These are phyloP conservation scores for Candida mattraensis DNA, from an alignment of 805 yeast genomes.

Conservation along the genomic window DNA sequence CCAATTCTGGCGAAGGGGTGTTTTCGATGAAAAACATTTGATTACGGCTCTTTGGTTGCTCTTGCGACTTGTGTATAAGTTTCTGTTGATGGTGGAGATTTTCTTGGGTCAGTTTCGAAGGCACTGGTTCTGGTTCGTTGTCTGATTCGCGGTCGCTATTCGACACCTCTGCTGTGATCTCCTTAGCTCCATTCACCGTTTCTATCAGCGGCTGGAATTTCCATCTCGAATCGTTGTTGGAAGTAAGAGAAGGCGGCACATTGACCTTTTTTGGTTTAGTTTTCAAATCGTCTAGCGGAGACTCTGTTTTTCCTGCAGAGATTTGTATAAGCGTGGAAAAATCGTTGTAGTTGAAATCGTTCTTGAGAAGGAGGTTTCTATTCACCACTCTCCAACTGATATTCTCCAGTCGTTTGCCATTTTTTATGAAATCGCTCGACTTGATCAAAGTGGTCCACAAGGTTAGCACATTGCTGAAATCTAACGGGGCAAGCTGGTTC, in stretches of 20 bases:
- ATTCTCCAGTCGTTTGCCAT: constrained; percentile 37
- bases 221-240: constrained; percentile 3
- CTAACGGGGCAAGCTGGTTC: constrained; percentile 26
- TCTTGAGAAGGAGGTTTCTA: constrained; percentile 28
- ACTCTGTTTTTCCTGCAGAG: constrained; percentile 20
- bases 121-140: constrained; percentile 14
- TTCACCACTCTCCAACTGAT: constrained; percentile 38
- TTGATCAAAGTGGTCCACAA: constrained; percentile 42
- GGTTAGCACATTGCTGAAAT: constrained; percentile 40
- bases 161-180: constrained; percentile 30
- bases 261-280: constrained; percentile 1
- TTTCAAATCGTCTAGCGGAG: constrained; percentile 1
- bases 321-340: constrained; percentile 31
- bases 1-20: constrained; percentile 31
- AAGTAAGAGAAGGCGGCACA: constrained; percentile 3
- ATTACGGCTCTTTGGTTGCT: constrained; percentile 8
- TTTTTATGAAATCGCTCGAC: constrained; percentile 31
- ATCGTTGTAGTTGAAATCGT: constrained; percentile 25
- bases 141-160: constrained; percentile 23
- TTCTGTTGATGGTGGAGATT: constrained; percentile 18
- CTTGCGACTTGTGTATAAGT: constrained; percentile 9
- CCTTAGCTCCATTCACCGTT: constrained; percentile 23
- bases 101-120: constrained; percentile 17
- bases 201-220: constrained; percentile 18
- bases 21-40: constrained; percentile 34